phyloP scores from a whole-genome alignment of 192 early-diverging fungal genomes.

The Backusella psychrophila region DNA sequence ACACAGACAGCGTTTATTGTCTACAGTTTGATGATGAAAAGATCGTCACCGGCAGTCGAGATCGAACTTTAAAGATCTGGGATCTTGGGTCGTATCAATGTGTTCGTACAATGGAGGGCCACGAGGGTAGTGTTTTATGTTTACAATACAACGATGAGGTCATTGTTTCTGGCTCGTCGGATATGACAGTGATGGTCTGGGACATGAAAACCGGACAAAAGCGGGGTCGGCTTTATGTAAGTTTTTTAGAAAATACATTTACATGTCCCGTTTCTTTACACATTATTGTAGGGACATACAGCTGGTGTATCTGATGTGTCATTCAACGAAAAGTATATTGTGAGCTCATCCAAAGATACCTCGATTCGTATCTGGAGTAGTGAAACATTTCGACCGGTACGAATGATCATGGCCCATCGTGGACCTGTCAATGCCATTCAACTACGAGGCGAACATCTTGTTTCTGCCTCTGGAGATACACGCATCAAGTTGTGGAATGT shows the following conservation, averaged over 20 bases:
- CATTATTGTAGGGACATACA: constrained; percentile 57
- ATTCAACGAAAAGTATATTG: constrained; percentile 72
- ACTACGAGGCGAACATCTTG: constrained; percentile 59
- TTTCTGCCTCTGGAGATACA: constrained; percentile 85
- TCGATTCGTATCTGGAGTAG: constrained; percentile 88
- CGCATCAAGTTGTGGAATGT: constrained; percentile 84
- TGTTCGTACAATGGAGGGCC: constrained; percentile 64
- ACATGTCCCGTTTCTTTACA: not conserved
- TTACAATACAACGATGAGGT: constrained; percentile 82
- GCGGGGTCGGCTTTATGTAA: not conserved
- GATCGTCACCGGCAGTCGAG: constrained; percentile 79
- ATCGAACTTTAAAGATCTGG: constrained; percentile 85
- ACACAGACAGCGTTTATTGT: constrained; percentile 89
- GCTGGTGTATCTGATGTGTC: constrained; percentile 86
- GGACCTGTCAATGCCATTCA: constrained; percentile 98
- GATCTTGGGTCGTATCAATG: constrained; percentile 63
- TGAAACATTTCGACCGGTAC: constrained; percentile 56
- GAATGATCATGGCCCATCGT: constrained; percentile 78
- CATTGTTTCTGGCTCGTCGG: constrained; percentile 87
- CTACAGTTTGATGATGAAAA: constrained; percentile 82
- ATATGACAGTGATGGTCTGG: constrained; percentile 89
- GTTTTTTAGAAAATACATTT: not conserved
- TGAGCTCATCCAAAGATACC: constrained; percentile 93
- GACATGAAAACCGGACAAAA: constrained; percentile 48
- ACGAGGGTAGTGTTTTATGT: constrained; percentile 75